phyloP scores from a whole-genome alignment of 2,329 filamentous ascomycete species.

The Phoma sp. region DNA sequence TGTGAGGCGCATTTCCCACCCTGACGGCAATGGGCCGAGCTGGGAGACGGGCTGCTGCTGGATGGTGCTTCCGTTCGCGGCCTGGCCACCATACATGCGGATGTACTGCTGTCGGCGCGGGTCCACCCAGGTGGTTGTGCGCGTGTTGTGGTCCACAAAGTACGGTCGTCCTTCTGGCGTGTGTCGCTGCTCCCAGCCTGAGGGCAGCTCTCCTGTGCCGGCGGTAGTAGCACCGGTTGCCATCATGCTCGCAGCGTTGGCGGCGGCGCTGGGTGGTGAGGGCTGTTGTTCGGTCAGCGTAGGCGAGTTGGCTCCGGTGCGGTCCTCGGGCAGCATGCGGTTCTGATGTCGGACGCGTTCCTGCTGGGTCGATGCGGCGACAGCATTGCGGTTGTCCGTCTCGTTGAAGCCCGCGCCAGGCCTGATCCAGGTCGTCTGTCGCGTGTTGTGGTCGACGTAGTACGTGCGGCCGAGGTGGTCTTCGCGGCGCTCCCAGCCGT shows the following conservation, averaged over 20 bases:
- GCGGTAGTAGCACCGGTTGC: slow-evolving; percentile 93
- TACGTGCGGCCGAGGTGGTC: slow-evolving; percentile 95
- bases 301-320: slow-evolving; percentile 91
- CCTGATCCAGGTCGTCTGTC: slow-evolving; percentile 94
- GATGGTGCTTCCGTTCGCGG: slow-evolving; percentile 75
- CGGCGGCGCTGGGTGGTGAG: slow-evolving; percentile 39
- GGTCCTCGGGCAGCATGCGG: slow-evolving; percentile 91
- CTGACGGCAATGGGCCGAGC: slow-evolving; percentile 90
- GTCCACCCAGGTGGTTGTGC: slow-evolving; percentile 98
- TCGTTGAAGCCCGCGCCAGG: slow-evolving; percentile 81
- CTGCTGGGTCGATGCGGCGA: slow-evolving; percentile 89
- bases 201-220: slow-evolving; percentile 90
- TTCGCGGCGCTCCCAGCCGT: slow-evolving; percentile 94
- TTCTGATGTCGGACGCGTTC: slow-evolving; percentile 95
- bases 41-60: slow-evolving; percentile 98
- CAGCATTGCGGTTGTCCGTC: slow-evolving; percentile 75
- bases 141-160: slow-evolving; percentile 98
- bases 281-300: slow-evolving; percentile 66
- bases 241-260: slow-evolving; percentile 80
- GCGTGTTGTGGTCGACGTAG: slow-evolving; percentile 97
- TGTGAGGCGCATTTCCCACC: slow-evolving; percentile 99
- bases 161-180: slow-evolving; percentile 95
- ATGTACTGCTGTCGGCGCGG: slow-evolving; percentile 97
- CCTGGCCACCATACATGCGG: slow-evolving; percentile 94
- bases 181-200: slow-evolving; percentile 94